Evolutionary conservation across 257 asterid species (phyloP), one percentile per base, ranked within the genome.

Genomic region (Echites panduratus): DNA sequence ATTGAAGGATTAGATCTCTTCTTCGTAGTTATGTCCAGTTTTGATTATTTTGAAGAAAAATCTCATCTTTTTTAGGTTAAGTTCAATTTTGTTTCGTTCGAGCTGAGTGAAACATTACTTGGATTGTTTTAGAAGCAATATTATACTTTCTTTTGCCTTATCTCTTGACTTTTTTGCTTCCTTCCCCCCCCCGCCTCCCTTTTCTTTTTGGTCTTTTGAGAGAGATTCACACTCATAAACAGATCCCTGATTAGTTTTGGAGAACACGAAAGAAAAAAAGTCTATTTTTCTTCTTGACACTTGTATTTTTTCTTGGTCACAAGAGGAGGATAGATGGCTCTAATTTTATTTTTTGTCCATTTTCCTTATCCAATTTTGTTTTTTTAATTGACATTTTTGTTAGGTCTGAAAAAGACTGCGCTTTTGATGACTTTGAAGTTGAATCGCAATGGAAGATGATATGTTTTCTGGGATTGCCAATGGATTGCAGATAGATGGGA

Each of bases 401-500:
- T 70, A 65, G 70, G 71, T 63, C 68, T 53, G 69, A 61, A 43
- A 8, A 40, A 58, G 72, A 54, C 35, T 64, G 43, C 45, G 29
- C 52, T 79, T 74, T 72, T 71, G 56, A 71, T 71, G 85, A 74
- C 44, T 56, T 71, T 69, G 20, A 64, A 57, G 52, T 26, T 24
- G 9, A 10, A 49, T 29, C 24, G 76, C 79, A 70, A 83, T 83
- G 87, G 87, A 80, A 35, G 85, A 75, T 44, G 83, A 66, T 66
- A 71, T 73, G 75, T 80, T 78, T 74, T 76, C 79, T 4, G 67
- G 72, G 5, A 67, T 73, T 40, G 78, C 76, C 13, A 76, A 67
- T 70, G 81, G 87, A 41, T 44, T 65, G 41, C 85, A 75, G 59
- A 65, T 80, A 38, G 81, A 83, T 47, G 38, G 74, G 70, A 80